phyloP scores from a whole-genome alignment of 495 filamentous ascomycete genomes.

The Penicillium cinerascens region DNA sequence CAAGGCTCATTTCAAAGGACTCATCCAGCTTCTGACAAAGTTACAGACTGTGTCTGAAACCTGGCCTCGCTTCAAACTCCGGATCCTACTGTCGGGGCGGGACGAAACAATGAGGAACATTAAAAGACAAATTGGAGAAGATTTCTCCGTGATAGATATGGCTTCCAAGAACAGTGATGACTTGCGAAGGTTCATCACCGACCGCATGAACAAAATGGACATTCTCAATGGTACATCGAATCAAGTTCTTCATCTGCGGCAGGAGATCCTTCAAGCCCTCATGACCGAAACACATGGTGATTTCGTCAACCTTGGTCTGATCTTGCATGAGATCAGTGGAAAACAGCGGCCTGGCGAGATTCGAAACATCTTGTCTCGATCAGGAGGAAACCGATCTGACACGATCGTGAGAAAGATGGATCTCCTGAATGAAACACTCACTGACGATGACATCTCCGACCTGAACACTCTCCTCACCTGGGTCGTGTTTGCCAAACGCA shows the following conservation, averaged over 20 bases:
- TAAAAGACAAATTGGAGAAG: constrained; percentile 4
- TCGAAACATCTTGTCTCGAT: constrained; percentile 13
- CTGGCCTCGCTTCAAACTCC: constrained; percentile 14
- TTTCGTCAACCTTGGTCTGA: constrained; percentile 17
- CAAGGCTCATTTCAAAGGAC: constrained; percentile 9
- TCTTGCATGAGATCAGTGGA: constrained; percentile 16
- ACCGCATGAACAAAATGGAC: constrained; percentile 18
- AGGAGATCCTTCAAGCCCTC: constrained; percentile 12
- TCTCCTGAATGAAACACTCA: constrained; percentile 14
- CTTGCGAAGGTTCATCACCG: constrained; percentile 11
- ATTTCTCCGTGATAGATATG: constrained; percentile 6
- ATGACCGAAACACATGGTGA: constrained; percentile 12
- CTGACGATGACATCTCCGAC: constrained; percentile 19
- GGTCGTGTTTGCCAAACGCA: neutral
- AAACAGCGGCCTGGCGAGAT: constrained; percentile 21
- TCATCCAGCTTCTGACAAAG: constrained; percentile 3
- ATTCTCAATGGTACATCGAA: constrained; percentile 11
- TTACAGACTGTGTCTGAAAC: neutral
- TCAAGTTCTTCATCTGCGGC: constrained; percentile 5
- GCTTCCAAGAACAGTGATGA: constrained; percentile 12
- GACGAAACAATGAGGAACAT: constrained; percentile 7
- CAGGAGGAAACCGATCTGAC: constrained; percentile 15
- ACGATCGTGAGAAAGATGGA: constrained; percentile 17
- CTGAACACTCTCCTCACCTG: constrained; percentile 16
- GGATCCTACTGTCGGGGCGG: constrained; percentile 8